Base-by-base conservation (phyloP, 164 flowering plant genomes). In the Chimonanthus praecox region DNA sequence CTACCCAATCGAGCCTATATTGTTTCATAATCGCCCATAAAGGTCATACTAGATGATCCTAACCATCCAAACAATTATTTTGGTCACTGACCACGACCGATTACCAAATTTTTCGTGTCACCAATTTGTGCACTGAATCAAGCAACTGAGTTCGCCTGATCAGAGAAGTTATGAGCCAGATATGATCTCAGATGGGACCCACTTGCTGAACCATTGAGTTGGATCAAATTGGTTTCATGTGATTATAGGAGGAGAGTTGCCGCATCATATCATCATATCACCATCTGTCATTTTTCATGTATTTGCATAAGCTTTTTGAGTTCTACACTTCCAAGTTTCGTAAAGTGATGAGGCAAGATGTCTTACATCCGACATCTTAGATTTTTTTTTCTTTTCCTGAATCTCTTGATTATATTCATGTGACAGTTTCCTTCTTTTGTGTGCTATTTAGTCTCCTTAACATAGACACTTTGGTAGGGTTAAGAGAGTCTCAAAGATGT, bases 401-500 rank as follows among this genome's bases (percentile, higher is more conserved):
- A 33, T 33, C 33, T 33, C 33, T 33, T 33, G 33, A 33, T 33
- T 33, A 33, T 33, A 33, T 33, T 33, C 33, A 33, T 33, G 33
- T 1, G 33, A 33, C 33, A 33, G 1, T 33, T 33, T 33, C 33
- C 33, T 1, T 33, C 33, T 33, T 33, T 33, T 33, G 33, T 33
- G 33, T 58, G 9, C 4, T 58, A 6, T 58, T 33, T 33, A 33
- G 51, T 49, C 47, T 61, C 3, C 5, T 73, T 43, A 67, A 16
- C 4, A 20, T n/a, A 49, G 20, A 4, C n/a, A 46, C 48, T 45
- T 49, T 2, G 77, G 72, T 62, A 94, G 99, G 87, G 97, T 86
- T 11, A 92, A 89, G 88, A 83, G 76, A 74, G 8, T 93, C 75
- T 80, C 98, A 10, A 89, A 83, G 84, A 89, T 81, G 92, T 83